A percentile compares a stretch with the other conserved stretches of the same genome.
Conservation (phyloP, 805 yeast genomes). For the Candida lessepsii region DNA sequence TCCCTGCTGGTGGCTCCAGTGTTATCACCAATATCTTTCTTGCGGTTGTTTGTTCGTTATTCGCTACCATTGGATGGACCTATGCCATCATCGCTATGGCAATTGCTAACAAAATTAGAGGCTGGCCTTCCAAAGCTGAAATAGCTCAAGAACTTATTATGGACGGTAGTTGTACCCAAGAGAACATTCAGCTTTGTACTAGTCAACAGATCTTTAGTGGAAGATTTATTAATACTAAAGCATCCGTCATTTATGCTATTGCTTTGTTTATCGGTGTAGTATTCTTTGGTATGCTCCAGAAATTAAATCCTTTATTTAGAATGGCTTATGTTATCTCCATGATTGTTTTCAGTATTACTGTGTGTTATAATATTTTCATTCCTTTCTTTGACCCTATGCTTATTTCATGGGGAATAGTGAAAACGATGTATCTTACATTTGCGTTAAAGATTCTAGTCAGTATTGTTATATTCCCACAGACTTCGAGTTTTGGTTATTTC, state of each 20-base stretch:
- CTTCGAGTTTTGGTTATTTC: constrained; percentile 23
- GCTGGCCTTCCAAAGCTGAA: constrained; percentile 22
- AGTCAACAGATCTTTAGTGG: constrained; percentile 24
- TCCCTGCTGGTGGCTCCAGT: constrained; percentile 27
- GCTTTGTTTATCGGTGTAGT: constrained; percentile 23
- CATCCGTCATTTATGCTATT: constrained; percentile 23
- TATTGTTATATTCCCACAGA: constrained; percentile 26
- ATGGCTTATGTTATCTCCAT: constrained; percentile 22
- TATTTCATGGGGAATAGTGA: constrained; percentile 20
- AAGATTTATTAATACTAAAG: constrained; percentile 22
- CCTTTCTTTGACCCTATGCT: constrained; percentile 27
- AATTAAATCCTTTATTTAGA: constrained; percentile 19
- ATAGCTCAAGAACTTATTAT: constrained; percentile 18
- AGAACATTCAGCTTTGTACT: constrained; percentile 20
- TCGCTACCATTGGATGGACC: constrained; percentile 23
- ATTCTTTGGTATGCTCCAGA: constrained; percentile 22
- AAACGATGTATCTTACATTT: constrained; percentile 25
- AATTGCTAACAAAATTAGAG: constrained; percentile 25
- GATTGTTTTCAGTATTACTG: constrained; percentile 21
- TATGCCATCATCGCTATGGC: constrained; percentile 22
- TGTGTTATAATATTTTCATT: constrained; percentile 25
- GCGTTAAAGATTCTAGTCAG: constrained; percentile 21
- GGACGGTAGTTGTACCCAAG: constrained; percentile 27
- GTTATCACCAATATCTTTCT: constrained; percentile 19
- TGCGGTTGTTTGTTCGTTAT: constrained; percentile 18